Evolutionary conservation across 2,329 filamentous ascomycete species (phyloP), one percentile per base, ranked within the genome.

Genomic region (Sporothrix euskadiensis): DNA sequence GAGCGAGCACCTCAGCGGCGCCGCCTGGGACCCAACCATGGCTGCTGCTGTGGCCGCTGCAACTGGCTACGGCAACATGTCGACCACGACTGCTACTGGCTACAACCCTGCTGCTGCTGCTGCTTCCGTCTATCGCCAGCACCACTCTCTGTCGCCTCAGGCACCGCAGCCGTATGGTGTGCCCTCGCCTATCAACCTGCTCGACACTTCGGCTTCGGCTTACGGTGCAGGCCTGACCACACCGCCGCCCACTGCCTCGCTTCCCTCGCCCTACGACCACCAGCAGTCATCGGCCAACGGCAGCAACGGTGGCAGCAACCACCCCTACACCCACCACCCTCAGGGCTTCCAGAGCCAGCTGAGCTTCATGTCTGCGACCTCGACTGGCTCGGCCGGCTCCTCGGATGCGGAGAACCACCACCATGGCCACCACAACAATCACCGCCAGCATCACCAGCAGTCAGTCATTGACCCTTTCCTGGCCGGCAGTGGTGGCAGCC

Each of bases 151-250:
- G 32, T 75, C 73, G 61, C 72, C 74, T 19, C 74, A 70, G 39
- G 44, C 32, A 19, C 32, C 61, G 10, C 54, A 75, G 30, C 66
- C 72, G 61, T 76, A 74, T 10, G 73, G 73, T 30, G 73, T 75
- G 44, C 75, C 76, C 8, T 65, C 75, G 10, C 74, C 75, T 1
- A 69, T 82, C 5, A 82, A 81, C 49, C 79, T 88, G 35, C 82
- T 88, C 30, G 86, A 88, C 75, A 82, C 82, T n/a, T 70, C 73
- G 26, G 66, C 82, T n/a, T 71, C 73, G 12, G 66, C 56, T 39
- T 87, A 86, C 75, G 81, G 83, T 26, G 83, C 84, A 74, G 87
- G 86, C 1, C 84, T 89, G 22, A 84, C 84, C 39, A 89, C 88
- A 6, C 88, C 88, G 32, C 88, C 88, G 3, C 87, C 86, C 4